These are phyloP conservation scores for Chlorella sp. DNA, from an alignment of 139 green algal genomes.

Conservation along the genomic window DNA sequence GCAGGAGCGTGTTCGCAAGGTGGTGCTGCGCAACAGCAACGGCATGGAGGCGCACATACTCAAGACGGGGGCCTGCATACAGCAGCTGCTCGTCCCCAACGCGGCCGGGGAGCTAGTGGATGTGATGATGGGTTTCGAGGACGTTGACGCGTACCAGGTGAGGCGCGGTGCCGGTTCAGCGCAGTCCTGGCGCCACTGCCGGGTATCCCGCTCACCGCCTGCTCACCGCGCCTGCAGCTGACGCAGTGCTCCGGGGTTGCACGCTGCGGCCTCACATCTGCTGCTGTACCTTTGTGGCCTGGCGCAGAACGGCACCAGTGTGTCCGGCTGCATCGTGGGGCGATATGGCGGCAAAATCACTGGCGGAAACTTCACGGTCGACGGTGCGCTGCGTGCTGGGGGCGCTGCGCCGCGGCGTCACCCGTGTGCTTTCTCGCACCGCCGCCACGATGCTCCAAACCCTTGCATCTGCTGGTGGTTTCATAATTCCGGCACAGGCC, in stretches of 20 bases:
- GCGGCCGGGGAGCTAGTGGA: not conserved
- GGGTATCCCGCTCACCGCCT: not conserved
- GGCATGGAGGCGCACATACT: not conserved
- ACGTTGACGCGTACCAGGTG: not conserved
- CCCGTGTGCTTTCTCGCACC: not conserved
- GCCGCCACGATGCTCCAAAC: no score
- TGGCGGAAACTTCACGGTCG: not conserved
- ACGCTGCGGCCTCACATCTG: no score
- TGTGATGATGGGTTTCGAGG: constrained; percentile 8
- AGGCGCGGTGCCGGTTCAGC: not conserved
- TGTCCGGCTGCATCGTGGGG: constrained; percentile 6
- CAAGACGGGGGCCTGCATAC: not conserved
- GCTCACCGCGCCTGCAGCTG: no score
- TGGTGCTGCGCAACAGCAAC: not conserved
- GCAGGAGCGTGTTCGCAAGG: not conserved
- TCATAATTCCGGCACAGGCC: no score
- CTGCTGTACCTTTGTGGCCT: no score
- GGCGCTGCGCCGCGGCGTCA: no score
- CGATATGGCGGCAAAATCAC: not conserved
- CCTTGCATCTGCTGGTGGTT: no score
- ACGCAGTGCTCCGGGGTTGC: no score
- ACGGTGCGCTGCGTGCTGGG: not conserved
- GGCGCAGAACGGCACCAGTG: constrained; percentile 17
- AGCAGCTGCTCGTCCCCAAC: constrained; percentile 1
- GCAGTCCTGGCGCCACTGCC: not conserved